These are phyloP conservation scores for Starmerella sirachaensis DNA, from an alignment of 805 yeast genomes.

Conservation along the genomic window DNA sequence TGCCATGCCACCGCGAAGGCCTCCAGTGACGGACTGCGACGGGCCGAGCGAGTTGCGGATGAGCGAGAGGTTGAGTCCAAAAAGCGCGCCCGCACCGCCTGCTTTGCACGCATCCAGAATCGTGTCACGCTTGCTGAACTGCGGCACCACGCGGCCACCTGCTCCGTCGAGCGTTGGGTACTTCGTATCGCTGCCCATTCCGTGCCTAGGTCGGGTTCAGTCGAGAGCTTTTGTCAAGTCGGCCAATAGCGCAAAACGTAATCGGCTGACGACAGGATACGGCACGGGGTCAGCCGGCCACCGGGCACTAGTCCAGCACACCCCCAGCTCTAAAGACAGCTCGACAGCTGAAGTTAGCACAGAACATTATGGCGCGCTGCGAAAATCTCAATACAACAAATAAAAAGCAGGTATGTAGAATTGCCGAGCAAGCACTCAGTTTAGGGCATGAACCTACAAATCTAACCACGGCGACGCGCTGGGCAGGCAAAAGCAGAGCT, in stretches of 20 bases:
- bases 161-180: conserved; percentile 22
- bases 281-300: neutral
- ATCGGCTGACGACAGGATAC: conserved; percentile 2
- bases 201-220: neutral
- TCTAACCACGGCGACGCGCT: too few relatives aligned
- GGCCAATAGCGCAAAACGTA: conserved; percentile 13
- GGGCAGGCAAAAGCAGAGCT: too few relatives aligned
- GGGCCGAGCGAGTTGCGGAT: conserved; percentile 28
- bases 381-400: too few relatives aligned
- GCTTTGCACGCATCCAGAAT: conserved; percentile 38
- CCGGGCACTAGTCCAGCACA: neutral
- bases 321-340: too few relatives aligned
- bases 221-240: neutral
- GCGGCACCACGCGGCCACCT: conserved; percentile 31
- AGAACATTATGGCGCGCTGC: too few relatives aligned
- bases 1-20: conserved; percentile 23
- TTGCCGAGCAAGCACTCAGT: too few relatives aligned
- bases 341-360: too few relatives aligned
- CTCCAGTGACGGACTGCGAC: conserved; percentile 25
- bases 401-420: too few relatives aligned
- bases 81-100: conserved; percentile 35
- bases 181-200: conserved; percentile 15
- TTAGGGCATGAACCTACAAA: too few relatives aligned
- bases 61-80: conserved; percentile 40
- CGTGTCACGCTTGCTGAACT: conserved; percentile 47